These are phyloP conservation scores for Endotrypanum monterogeii DNA, from an alignment of 208 protist species.

Conservation along the genomic window DNA sequence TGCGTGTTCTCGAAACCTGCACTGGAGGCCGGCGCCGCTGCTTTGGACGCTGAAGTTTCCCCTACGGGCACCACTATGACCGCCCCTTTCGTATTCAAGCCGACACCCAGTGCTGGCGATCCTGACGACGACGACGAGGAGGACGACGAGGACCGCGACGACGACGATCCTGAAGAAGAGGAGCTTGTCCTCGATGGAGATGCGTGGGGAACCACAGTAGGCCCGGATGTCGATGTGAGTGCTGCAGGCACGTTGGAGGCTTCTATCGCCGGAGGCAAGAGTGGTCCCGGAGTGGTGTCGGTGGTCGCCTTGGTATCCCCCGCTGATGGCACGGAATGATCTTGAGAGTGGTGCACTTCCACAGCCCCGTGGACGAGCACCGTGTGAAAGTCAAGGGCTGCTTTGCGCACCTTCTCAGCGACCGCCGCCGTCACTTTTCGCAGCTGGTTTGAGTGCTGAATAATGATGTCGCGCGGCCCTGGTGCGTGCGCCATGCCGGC, in stretches of 20 bases:
- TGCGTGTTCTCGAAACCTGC: neutral
- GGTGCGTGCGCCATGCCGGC: constrained; percentile 15
- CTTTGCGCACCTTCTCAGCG: constrained; percentile 28
- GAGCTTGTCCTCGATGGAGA: constrained; percentile 2
- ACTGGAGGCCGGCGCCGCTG: neutral
- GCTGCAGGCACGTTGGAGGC: neutral
- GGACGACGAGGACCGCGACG: too few relatives aligned
- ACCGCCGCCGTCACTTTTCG: constrained; percentile 28
- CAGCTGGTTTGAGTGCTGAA: constrained; percentile 60
- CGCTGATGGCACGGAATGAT: neutral
- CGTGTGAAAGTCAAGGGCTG: constrained; percentile 24
- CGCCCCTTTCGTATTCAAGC: neutral
- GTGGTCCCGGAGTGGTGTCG: neutral
- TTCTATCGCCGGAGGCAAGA: neutral
- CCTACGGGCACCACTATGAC: neutral
- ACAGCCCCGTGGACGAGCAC: constrained; percentile 9
- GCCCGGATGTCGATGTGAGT: too few relatives aligned
- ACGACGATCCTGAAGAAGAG: constrained; percentile 6
- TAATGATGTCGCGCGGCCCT: constrained; percentile 51
- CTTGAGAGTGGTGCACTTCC: neutral
- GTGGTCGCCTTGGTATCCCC: neutral
- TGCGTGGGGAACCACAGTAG: neutral
- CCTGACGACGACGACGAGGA: neutral
- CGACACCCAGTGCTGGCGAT: constrained; percentile 6
- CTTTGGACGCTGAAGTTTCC: neutral